phyloP scores from a whole-genome alignment of 768 basidiomycete species.

The Lactarius deliciosus region DNA sequence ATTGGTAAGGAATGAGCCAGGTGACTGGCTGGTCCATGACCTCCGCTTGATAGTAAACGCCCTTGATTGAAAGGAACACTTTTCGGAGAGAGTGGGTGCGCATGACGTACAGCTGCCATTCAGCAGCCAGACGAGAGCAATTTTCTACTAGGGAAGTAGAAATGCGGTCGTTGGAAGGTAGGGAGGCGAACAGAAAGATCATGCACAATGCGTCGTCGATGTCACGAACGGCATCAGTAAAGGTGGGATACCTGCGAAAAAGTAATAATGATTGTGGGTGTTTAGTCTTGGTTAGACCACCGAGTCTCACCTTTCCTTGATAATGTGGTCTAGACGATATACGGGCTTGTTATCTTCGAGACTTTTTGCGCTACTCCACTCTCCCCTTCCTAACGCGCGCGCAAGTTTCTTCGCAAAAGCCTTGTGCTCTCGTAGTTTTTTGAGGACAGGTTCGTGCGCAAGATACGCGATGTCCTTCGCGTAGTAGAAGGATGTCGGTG shows the following conservation, averaged over 20 bases:
- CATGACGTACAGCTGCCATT: slow-evolving; percentile 98
- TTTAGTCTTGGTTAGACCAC: neutral
- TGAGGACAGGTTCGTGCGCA: slow-evolving; percentile 92
- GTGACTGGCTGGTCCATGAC: slow-evolving; percentile 89
- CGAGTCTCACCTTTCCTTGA: slow-evolving; percentile 83
- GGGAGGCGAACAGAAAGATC: slow-evolving; percentile 86
- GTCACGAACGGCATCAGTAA: slow-evolving; percentile 92
- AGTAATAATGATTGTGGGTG: neutral
- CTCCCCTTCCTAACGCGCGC: slow-evolving; percentile 86
- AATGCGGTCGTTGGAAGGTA: slow-evolving; percentile 83
- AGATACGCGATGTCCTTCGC: slow-evolving; percentile 97
- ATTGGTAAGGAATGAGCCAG: slow-evolving; percentile 97
- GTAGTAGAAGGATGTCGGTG: slow-evolving; percentile 97
- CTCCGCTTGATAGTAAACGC: slow-evolving; percentile 96
- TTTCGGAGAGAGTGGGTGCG: slow-evolving; percentile 82
- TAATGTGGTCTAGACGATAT: slow-evolving; percentile 91
- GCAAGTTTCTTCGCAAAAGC: slow-evolving; percentile 97
- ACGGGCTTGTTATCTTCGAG: slow-evolving; percentile 91
- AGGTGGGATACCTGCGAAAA: slow-evolving; percentile 83
- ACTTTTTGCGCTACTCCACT: slow-evolving; percentile 94
- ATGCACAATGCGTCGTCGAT: slow-evolving; percentile 97
- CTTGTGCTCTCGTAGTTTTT: slow-evolving; percentile 95
- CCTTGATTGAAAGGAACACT: slow-evolving; percentile 95
- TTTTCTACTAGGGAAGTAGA: slow-evolving; percentile 85
- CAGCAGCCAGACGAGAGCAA: slow-evolving; percentile 84